Evolutionary conservation across 2,329 filamentous ascomycete genomes (phyloP), one percentile per base, ranked within the genome.

Genomic region (Ophiostoma sp.): DNA sequence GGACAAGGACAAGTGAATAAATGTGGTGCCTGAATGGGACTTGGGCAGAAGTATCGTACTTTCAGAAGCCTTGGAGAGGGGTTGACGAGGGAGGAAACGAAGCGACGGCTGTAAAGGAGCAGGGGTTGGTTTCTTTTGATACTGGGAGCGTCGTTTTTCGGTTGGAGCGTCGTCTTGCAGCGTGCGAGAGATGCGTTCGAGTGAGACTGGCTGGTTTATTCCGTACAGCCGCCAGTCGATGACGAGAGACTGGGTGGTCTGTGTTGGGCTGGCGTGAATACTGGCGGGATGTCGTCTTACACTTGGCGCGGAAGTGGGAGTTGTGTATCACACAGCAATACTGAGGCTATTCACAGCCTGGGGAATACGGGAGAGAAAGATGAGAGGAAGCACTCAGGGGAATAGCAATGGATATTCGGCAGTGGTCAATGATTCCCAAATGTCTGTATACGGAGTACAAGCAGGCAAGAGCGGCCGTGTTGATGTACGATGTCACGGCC

Each of bases 281-380:
- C 14, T 38, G n/a, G 60, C 18, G 40, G 40, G n/a, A 63, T 42
- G 60, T 62, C 60, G 60, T 63, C 60, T 63, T 42, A 42, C 60
- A 63, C 60, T 63, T 63, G 60, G 60, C 60, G 38, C 36, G 36
- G 38, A 40, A n/a, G 14, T 40, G 14, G 36, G 18, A 62, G 40
- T 41, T 62, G 58, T 62, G 58, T 27, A 27, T 27, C 27, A 27
- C 27, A 44, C 42, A 44, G 11, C 6, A 11, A 42, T n/a, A 44
- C 12, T 42, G 38, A 63, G 60, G 60, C 11, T 63, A 63, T 63
- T 63, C 60, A 42, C 40, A 63, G 5, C 11, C 38, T 41, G 58
- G 36, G 58, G 36, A 18, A 18, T 7, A 6, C 9, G 40, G 16
- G 49, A n/a, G 14, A 52, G 49, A n/a, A 18, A 18, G 18, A n/a